A percentile compares a stretch with the other conserved stretches of the same genome.
These are phyloP conservation scores for Lagerstroemia fauriei DNA, from an alignment of 441 rosid genomes.

Conservation along the genomic window DNA sequence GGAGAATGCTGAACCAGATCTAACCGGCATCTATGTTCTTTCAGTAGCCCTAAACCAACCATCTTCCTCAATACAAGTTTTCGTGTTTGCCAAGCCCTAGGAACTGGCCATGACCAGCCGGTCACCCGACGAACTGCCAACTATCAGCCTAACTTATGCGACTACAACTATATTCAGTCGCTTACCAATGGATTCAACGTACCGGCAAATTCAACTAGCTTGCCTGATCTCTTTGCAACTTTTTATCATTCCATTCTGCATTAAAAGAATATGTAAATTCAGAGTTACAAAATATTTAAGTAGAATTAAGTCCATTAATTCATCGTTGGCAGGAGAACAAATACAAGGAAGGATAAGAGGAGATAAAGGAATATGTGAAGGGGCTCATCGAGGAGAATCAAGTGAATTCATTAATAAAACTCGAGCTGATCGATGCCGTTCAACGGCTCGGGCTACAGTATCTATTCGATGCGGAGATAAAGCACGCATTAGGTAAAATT, in stretches of 20 bases:
- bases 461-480: constrained; percentile 39
- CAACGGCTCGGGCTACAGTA: constrained; percentile 39
- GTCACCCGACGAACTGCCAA: background rate
- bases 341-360: constrained; percentile 5
- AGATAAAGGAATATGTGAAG: constrained; percentile 31
- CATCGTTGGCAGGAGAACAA: constrained; percentile 24
- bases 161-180: background rate
- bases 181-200: background rate
- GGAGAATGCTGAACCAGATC: too few relatives aligned
- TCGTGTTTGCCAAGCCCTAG: background rate
- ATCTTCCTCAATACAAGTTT: too few relatives aligned
- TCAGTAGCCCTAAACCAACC: too few relatives aligned
- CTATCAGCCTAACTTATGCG: background rate
- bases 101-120: background rate
- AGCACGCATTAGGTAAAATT: constrained; percentile 8
- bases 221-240: too few relatives aligned
- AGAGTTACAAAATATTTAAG: too few relatives aligned
- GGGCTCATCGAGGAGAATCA: background rate
- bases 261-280: too few relatives aligned
- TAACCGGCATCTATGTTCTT: too few relatives aligned
- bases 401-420: background rate
- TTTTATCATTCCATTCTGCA: too few relatives aligned
- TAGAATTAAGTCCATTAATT: background rate
- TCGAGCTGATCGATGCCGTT: constrained; percentile 35
- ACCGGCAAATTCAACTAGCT: background rate